Evolutionary conservation across 805 yeast species (phyloP).

Genomic region (Lachancea thermotolerans): DNA sequence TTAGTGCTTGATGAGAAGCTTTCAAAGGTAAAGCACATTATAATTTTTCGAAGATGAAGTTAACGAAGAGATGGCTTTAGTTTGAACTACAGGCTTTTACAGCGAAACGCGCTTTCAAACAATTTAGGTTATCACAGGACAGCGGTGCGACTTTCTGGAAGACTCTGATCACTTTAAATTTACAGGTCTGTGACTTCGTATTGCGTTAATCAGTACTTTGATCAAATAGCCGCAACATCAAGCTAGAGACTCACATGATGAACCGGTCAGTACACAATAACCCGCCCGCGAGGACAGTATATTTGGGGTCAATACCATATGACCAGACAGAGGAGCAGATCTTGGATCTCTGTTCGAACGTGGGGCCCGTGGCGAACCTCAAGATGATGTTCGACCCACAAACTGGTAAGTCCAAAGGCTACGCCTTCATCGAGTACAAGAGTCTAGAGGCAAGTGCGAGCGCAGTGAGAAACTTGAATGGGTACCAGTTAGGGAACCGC

Average conservation of each 20-base stretch:
- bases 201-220: not conserved
- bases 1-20: constrained; percentile 1
- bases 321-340: constrained; percentile 94
- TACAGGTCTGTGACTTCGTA: not conserved
- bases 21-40: not conserved
- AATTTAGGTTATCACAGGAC: too few species aligned
- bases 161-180: too few species aligned
- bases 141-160: too few species aligned
- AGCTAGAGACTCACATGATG: not conserved
- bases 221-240: not conserved
- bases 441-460: constrained; percentile 83
- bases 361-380: constrained; percentile 77
- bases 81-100: too few species aligned
- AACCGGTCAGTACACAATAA: constrained; percentile 21
- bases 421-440: constrained; percentile 76
- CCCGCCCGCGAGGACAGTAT: constrained; percentile 43
- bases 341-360: constrained; percentile 74
- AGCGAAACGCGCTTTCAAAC: too few species aligned
- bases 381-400: constrained; percentile 78
- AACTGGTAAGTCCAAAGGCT: constrained; percentile 88
- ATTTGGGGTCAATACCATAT: constrained; percentile 83
- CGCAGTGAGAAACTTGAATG: constrained; percentile 83
- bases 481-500: constrained; percentile 67
- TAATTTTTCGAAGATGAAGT: not conserved
- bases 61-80: not conserved